Evolutionary conservation across 2,329 filamentous ascomycete genomes (phyloP), one percentile per base, ranked within the genome.

Genomic region (Pseudocercospora cruenta): DNA sequence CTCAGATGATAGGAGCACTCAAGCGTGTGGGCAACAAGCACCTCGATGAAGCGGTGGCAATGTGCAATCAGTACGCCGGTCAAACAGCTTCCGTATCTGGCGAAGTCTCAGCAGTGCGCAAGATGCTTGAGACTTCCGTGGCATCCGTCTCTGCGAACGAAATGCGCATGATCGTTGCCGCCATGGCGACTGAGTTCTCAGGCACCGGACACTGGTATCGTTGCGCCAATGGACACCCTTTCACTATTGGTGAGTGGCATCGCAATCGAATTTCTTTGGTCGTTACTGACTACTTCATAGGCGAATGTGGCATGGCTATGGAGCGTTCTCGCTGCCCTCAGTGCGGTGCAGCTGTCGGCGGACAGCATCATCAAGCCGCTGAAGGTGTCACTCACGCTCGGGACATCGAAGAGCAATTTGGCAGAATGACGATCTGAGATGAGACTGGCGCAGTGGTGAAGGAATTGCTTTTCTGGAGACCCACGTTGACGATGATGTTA

Each of bases 291-390:
- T 8, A 59, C 26, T 31, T 60, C 21, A 60, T 72, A 14, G 71
- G 73, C 2, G 75, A 78, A 28, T 81, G 82, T 66, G 82, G 80
- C 71, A 86, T 87, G 82, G 86, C 89, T 0, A 89, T 90, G 86
- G 67, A 91, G 74, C 62, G 72, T 19, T 83, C 88, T 1, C 75
- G 75, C 1, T 92, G 90, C 69, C 88, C 89, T 0, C 84, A 91
- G 68, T 92, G 90, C 69, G 83, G 81, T 1, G 81, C 81, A 1
- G 67, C 76, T 0, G 82, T 91, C 31, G 89, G 88, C 1, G 89
- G 89, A 0, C 73, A 70, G 54, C 9, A 82, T 45, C 87, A 90
- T 74, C 61, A 8, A 8, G 66, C 82, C n/a, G 83, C 79, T 0
- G 78, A 73, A 14, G 88, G 88, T 1, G 86, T 89, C 1, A 79